These are phyloP conservation scores for Xerocomellus chrysenteron DNA, from an alignment of 768 basidiomycete genomes.

Conservation along the genomic window DNA sequence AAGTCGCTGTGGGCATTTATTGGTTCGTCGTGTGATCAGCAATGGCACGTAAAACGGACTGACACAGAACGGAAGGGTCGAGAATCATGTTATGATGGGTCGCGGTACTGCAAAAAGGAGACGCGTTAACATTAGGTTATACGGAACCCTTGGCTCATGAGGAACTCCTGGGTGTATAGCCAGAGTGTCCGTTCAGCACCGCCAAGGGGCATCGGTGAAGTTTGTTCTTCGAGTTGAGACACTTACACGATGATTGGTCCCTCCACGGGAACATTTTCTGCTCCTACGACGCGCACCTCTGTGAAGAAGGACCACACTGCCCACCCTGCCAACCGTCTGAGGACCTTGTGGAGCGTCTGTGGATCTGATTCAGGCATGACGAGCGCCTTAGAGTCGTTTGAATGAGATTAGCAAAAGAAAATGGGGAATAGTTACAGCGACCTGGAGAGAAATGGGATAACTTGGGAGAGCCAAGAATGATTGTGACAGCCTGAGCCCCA, in stretches of 20 bases:
- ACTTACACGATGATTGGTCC: conserved; percentile 94
- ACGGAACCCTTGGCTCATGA: neutral
- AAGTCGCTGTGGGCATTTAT: conserved; percentile 53
- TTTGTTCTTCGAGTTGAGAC: neutral
- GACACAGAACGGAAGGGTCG: conserved; percentile 81
- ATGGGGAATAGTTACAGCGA: conserved; percentile 11
- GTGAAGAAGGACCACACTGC: conserved; percentile 87
- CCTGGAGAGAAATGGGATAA: neutral
- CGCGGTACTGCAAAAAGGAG: conserved; percentile 52
- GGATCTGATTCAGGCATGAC: conserved; percentile 34
- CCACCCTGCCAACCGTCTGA: conserved; percentile 69
- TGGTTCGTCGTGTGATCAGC: conserved; percentile 16
- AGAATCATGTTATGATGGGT: conserved; percentile 97
- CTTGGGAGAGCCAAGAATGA: neutral
- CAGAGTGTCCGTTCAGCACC: conserved; percentile 2
- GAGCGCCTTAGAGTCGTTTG: neutral
- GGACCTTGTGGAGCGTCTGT: conserved; percentile 60
- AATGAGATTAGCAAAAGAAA: conserved; percentile 6
- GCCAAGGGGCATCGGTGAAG: conserved; percentile 1
- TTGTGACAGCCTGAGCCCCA: neutral
- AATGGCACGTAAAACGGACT: conserved; percentile 31
- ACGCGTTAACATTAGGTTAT: conserved; percentile 11
- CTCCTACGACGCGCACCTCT: conserved; percentile 81
- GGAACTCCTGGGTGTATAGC: neutral
- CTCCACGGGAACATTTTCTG: conserved; percentile 81